Evolutionary conservation across 345 rosid genomes (phyloP), one percentile per base, ranked within the genome.

Genomic region (Camelina neglecta): DNA sequence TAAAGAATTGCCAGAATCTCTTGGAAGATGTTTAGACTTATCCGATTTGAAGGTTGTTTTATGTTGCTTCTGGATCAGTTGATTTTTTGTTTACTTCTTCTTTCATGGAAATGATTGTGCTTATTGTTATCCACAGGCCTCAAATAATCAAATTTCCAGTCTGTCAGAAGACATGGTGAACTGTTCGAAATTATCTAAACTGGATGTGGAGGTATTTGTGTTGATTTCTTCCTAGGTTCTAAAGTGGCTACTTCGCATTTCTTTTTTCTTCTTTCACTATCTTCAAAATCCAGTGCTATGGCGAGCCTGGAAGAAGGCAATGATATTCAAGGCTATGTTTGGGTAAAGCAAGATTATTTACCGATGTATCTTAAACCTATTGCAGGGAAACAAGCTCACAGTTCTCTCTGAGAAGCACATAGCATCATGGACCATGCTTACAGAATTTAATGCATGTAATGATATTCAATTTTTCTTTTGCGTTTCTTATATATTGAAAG

Each of bases 381-480:
- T 60, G 56, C 87, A 92, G 98, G 97, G 98, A 60, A 94, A 94
- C 89, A 92, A 88, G 83, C 84, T 94, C 45, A 67, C 83, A 58
- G 24, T 15, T 59, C 77, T 94, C 59, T 80, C 96, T 10, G 90
- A 76, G 73, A 79, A 79, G 70, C 79, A 86, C 78, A 73, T 92
- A 68, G 85, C 83, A 50, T 87, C 95, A 31, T 94, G 97, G 93
- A 77, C 89, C 75, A 74, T 81, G 84, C 88, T 94, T 68, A 86
- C 88, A 7, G 98, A 94, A 74, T 82, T 91, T 60, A 94, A 87
- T 79, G 92, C 92, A 68, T 86, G 98, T 92, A 88, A 91, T 79
- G 60, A 60, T 35, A 60, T 36, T 51, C 18, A 8, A 2, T 73
- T 36, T 66, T 60, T 74, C 3, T 74, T 15, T 26, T 64, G 7